A percentile compares a stretch with the other conserved stretches of the same genome.
Evolutionary conservation across 75 land plant genomes (phyloP).

Genomic region (Selaginella moellendorffii): DNA sequence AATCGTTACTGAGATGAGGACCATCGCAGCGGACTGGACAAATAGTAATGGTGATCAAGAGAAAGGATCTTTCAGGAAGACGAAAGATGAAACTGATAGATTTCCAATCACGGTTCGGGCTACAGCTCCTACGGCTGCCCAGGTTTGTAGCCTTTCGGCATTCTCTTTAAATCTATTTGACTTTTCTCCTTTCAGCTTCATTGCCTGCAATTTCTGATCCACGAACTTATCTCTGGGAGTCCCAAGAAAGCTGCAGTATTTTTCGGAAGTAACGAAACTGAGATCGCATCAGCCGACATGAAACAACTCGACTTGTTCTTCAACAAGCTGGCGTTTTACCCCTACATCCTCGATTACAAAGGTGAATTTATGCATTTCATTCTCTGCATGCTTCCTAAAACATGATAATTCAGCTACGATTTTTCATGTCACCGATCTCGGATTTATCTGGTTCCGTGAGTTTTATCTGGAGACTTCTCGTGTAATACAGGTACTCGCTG

Average conservation of each 20-base stretch:
- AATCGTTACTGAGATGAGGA: conserved; percentile 88
- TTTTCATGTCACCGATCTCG: conserved; percentile 74
- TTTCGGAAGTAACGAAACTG: conserved; percentile 68
- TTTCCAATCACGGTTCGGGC: conserved; percentile 64
- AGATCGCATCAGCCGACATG: conserved; percentile 57
- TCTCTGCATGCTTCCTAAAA: background rate
- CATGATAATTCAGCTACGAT: conserved; percentile 67
- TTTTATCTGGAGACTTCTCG: conserved; percentile 98
- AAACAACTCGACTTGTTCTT: conserved; percentile 74
- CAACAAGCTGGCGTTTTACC: conserved; percentile 81
- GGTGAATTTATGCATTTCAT: conserved; percentile 26
- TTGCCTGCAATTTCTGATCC: conserved; percentile 90
- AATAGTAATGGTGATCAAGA: conserved; percentile 62
- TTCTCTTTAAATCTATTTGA: background rate
- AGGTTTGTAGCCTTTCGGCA: conserved; percentile 28
- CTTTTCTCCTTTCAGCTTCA: conserved; percentile 47
- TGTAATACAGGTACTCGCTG: conserved; percentile 75
- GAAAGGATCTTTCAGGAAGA: conserved; percentile 27
- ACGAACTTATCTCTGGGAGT: conserved; percentile 93
- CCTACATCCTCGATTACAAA: conserved; percentile 76
- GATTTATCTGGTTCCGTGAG: conserved; percentile 96
- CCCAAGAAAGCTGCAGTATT: conserved; percentile 81
- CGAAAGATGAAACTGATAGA: conserved; percentile 52
- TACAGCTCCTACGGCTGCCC: conserved; percentile 91
- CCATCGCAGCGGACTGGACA: conserved; percentile 97